phyloP scores from a whole-genome alignment of 208 protist species.

The Herpetomonas tarakana region DNA sequence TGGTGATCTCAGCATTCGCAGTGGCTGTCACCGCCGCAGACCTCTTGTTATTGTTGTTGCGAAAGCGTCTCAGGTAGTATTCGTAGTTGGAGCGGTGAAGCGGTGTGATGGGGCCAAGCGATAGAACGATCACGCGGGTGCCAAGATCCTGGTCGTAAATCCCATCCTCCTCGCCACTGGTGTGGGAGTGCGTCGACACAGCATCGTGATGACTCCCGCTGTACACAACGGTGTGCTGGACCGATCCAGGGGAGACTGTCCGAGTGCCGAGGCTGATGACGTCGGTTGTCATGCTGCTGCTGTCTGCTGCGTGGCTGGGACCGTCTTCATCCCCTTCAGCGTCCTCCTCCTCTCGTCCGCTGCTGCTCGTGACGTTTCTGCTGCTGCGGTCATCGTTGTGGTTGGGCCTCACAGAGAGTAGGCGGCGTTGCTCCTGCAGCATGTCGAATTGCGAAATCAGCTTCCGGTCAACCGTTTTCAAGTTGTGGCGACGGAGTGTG shows the following conservation, averaged over 20 bases:
- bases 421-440: background rate
- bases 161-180: background rate
- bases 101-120: constrained; percentile 10
- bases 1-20: too few species aligned
- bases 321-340: too few species aligned
- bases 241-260: background rate
- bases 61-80: background rate
- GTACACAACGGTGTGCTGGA: background rate
- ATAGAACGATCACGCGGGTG: constrained; percentile 20
- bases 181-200: background rate
- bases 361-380: background rate
- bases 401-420: background rate
- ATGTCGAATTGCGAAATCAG: background rate
- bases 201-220: background rate
- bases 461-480: background rate
- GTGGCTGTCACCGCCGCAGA: too few species aligned
- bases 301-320: too few species aligned
- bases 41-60: too few species aligned
- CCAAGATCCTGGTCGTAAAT: background rate
- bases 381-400: background rate
- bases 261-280: background rate
- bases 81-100: background rate
- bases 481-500: background rate
- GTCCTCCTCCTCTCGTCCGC: too few species aligned
- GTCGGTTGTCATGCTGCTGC: background rate